A percentile compares a stretch with the other conserved stretches of the same genome.
These are phyloP conservation scores for Psilocybe subaeruginosa DNA, from an alignment of 768 basidiomycete species.

Conservation along the genomic window DNA sequence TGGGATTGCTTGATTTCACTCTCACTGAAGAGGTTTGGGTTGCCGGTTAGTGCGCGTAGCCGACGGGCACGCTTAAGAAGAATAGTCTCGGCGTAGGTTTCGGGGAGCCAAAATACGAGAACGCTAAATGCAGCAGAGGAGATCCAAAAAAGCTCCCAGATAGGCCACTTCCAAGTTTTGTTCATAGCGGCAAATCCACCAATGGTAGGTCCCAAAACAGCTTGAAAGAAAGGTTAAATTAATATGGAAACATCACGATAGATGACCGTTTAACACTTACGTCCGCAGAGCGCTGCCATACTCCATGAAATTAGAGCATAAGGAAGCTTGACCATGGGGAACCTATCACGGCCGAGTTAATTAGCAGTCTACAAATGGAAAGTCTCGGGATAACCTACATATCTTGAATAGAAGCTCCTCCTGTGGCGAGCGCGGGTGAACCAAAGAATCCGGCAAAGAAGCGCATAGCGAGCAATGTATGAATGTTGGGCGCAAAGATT, in stretches of 20 bases:
- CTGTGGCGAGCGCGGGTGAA: neutral
- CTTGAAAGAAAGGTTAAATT: neutral
- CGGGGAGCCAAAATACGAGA: conserved; percentile 7
- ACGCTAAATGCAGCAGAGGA: neutral
- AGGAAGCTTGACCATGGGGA: conserved; percentile 2
- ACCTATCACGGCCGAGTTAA: neutral
- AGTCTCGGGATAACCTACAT: neutral
- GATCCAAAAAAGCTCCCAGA: conserved; percentile 3
- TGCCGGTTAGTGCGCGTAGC: neutral
- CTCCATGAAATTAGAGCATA: conserved; percentile 6
- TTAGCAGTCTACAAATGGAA: neutral
- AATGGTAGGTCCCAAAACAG: conserved; percentile 3
- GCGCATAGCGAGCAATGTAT: conserved; percentile 2
- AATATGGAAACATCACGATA: neutral
- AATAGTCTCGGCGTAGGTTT: conserved; percentile 7
- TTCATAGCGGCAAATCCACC: conserved; percentile 3
- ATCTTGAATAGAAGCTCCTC: conserved; percentile 8
- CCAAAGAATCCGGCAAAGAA: conserved; percentile 6
- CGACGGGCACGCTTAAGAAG: conserved; percentile 1
- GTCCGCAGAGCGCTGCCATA: conserved; percentile 5
- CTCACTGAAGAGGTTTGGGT: conserved; percentile 4
- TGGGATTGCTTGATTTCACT: conserved; percentile 4
- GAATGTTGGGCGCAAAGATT: conserved; percentile 2
- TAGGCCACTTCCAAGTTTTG: conserved; percentile 3
- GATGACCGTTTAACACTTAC: neutral